phyloP scores from a whole-genome alignment of 2,329 filamentous ascomycete genomes.

The Cladosporium sp. region DNA sequence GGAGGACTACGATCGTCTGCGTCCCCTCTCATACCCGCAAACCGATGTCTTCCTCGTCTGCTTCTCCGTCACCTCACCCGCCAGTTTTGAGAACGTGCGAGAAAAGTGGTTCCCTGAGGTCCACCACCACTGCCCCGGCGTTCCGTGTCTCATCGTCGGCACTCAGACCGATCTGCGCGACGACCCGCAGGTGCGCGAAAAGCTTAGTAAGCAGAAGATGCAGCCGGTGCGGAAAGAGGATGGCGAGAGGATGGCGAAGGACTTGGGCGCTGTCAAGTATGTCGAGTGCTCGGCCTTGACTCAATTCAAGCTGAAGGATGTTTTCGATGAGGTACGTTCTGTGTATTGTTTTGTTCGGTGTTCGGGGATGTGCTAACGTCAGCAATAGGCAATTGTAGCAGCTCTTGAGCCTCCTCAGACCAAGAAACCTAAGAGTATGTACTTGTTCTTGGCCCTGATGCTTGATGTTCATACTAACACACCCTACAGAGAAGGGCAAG shows the following conservation, averaged over 20 bases:
- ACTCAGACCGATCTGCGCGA: constrained; percentile 96
- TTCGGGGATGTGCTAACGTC: constrained; percentile 18
- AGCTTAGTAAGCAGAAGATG: constrained; percentile 96
- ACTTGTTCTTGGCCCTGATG: not conserved
- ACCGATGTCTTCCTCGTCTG: constrained; percentile 99
- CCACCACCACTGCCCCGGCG: constrained; percentile 95
- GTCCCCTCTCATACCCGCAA: constrained; percentile 94
- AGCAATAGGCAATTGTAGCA: constrained; percentile 82
- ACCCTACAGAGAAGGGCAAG: constrained; percentile 28
- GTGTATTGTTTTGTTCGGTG: not conserved
- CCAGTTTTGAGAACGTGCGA: constrained; percentile 97
- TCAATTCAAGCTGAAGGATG: constrained; percentile 98
- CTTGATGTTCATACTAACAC: not conserved
- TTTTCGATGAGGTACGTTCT: constrained; percentile 87
- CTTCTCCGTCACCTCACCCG: constrained; percentile 95
- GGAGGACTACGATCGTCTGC: constrained; percentile 97
- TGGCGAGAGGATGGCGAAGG: constrained; percentile 93
- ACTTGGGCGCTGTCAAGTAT: constrained; percentile 96
- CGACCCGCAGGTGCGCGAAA: constrained; percentile 80
- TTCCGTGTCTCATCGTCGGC: constrained; percentile 95
- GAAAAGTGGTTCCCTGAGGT: constrained; percentile 99
- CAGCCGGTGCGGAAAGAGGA: constrained; percentile 85
- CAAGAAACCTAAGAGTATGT: constrained; percentile 56
- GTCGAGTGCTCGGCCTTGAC: constrained; percentile 98
- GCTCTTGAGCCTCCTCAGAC: constrained; percentile 82